Base-by-base conservation (phyloP, 495 filamentous ascomycete genomes). In the Usnea hakonensis region DNA sequence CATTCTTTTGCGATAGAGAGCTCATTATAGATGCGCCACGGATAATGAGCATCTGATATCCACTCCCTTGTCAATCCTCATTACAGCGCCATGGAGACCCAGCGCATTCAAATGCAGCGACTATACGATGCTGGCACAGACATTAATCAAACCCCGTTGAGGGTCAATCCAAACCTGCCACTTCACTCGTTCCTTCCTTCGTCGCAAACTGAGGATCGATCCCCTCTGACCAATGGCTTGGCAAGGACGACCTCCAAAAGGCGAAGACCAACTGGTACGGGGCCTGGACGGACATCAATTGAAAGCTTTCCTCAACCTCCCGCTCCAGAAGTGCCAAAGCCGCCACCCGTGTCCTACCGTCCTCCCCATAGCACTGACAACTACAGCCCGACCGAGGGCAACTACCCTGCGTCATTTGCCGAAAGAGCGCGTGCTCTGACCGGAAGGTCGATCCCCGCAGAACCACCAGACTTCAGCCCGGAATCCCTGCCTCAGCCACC, bases 261-360 rank as follows among this genome's bases (percentile, higher is more conserved):
- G 70, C 69, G 72, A 71, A 68, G 67, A 73, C 63, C 69, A 68
- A 67, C 36, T 70, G 73, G 64, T 64, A 64, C 54, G 72, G 60
- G 55, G 67, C 28, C 69, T 71, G 50, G 61, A 9, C n/a, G 28
- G 17, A 43, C 32, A 59, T 73, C 66, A 58, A 60, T 64, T 37
- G 58, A 65, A n/a, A 61, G 48, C 43, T 54, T 57, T 36, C 52
- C 62, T 38, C 58, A 59, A 38, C 81, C 76, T 8, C 83, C 82
- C 61, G 85, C 80, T 28, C 81, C 85, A 57, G 85, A 86, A 58
- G 80, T 76, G 2, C 84, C 85, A 6, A 79, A 78, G 68, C 77
- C 77, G 30, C 83, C 81, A 28, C 81, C 84, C 2, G 70, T 80
- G n/a, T 84, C 82, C 46, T 87, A 85, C 68, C 77, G 73, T 62